These are phyloP conservation scores for Capillidium rhysosporum DNA, from an alignment of 371 early-diverging fungal species.

Conservation along the genomic window DNA sequence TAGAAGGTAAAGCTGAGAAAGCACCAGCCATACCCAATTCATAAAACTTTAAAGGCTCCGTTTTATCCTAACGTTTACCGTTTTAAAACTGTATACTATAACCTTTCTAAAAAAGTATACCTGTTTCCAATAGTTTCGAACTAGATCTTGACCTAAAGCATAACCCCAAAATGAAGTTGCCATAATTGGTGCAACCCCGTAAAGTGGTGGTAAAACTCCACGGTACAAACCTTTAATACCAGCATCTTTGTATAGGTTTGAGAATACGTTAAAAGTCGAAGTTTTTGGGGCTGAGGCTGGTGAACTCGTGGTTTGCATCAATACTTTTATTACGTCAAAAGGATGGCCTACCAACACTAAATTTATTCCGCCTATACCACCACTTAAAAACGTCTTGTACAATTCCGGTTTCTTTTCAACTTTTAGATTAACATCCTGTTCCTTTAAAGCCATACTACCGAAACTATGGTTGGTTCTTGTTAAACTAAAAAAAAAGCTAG, in stretches of 20 bases:
- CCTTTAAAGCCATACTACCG: too few relatives aligned
- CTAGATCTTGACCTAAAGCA: constrained; percentile 25
- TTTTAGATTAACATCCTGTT: too few relatives aligned
- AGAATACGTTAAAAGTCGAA: constrained; percentile 63
- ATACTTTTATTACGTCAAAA: constrained; percentile 71
- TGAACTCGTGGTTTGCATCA: constrained; percentile 85
- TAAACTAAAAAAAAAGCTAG: constrained; percentile 9
- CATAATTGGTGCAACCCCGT: constrained; percentile 87
- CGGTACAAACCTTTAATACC: constrained; percentile 84
- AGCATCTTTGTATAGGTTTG: constrained; percentile 61
- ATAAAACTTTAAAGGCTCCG: background rate
- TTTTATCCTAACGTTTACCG: background rate
- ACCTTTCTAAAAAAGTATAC: background rate
- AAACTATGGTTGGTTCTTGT: too few relatives aligned
- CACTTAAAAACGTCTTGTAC: constrained; percentile 77
- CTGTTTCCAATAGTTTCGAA: too few relatives aligned
- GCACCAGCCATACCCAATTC: constrained; percentile 60
- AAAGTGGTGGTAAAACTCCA: constrained; percentile 80
- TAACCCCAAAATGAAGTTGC: constrained; percentile 84
- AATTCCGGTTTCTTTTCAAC: too few relatives aligned
- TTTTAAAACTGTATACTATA: background rate
- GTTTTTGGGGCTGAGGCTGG: constrained; percentile 38
- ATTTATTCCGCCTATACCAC: constrained; percentile 75
- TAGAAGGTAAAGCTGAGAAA: constrained; percentile 88
- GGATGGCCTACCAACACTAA: constrained; percentile 48